Percentiles rank a stretch among this genome's conserved stretches.
Conservation (phyloP, 176 grass and related monocot genomes). For the Metroxylon sagu region DNA sequence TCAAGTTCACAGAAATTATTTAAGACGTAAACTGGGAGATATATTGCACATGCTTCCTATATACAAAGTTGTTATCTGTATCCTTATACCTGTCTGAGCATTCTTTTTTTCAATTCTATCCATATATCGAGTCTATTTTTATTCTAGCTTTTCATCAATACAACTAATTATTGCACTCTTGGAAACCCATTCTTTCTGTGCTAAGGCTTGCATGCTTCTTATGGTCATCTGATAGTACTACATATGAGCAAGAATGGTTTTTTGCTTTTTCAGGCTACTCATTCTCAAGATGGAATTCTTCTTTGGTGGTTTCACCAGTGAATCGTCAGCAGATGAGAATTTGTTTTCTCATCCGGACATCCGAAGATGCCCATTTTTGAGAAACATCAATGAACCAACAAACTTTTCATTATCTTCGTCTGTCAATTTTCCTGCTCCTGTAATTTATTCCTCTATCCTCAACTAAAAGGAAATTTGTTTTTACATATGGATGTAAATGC, state of each 20-base stretch:
- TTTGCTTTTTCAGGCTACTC: slow-evolving; percentile 3
- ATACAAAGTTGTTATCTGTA: too few relatives aligned
- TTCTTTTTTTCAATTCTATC: too few relatives aligned
- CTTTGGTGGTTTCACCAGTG: slow-evolving; percentile 38
- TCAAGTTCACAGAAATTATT: too few relatives aligned
- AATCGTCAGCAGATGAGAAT: slow-evolving; percentile 39
- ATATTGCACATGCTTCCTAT: too few relatives aligned
- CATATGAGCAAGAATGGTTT: neutral
- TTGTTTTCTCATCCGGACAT: slow-evolving; percentile 35
- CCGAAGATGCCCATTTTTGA: slow-evolving; percentile 66
- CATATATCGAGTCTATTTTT: too few relatives aligned
- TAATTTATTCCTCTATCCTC: slow-evolving; percentile 24
- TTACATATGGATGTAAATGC: neutral
- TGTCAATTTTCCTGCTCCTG: slow-evolving; percentile 28
- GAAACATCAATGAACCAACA: slow-evolving; percentile 52
- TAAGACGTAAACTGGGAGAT: too few relatives aligned
- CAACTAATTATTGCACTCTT: too few relatives aligned
- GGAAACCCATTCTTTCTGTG: too few relatives aligned
- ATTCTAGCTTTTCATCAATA: too few relatives aligned
- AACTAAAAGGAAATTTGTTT: neutral
- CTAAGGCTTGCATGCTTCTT: too few relatives aligned
- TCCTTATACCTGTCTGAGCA: too few relatives aligned
- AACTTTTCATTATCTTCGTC: slow-evolving; percentile 51
- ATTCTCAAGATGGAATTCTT: slow-evolving; percentile 52
- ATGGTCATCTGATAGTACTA: too few relatives aligned